Percentiles rank a stretch among this genome's conserved stretches.
Conservation (phyloP, 2,329 filamentous ascomycete species). For the Beauveria asiatica region DNA sequence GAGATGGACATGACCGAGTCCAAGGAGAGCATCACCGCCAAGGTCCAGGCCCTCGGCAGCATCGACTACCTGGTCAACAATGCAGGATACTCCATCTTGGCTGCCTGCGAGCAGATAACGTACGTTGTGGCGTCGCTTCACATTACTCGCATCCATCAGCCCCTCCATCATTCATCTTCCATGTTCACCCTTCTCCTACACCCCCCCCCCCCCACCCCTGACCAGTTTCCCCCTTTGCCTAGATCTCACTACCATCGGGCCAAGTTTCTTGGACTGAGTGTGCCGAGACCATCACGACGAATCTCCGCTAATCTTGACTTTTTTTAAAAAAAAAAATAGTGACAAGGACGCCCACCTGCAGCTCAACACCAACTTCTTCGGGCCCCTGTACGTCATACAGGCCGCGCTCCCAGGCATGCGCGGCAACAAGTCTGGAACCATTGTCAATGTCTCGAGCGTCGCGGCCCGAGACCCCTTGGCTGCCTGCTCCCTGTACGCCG, state of each 20-base stretch:
- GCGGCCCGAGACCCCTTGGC: conserved; percentile 31
- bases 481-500: conserved; percentile 34
- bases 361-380: conserved; percentile 42
- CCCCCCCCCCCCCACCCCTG: no score
- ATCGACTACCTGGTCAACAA: conserved; percentile 47
- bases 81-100: conserved; percentile 35
- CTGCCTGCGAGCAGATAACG: conserved; percentile 29
- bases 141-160: not conserved
- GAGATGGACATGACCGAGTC: conserved; percentile 17
- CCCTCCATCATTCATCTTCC: not conserved
- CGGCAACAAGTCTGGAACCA: conserved; percentile 28
- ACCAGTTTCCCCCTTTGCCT: no score
- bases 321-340: conserved; percentile 12
- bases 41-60: conserved; percentile 18
- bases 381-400: conserved; percentile 37
- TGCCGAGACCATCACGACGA: no score
- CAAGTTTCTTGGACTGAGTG: no score
- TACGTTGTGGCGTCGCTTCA: conserved; percentile 3
- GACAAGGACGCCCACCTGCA: conserved; percentile 31
- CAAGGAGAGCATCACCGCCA: conserved; percentile 12
- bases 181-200: not conserved
- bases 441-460: conserved; percentile 40
- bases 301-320: not conserved
- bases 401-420: conserved; percentile 40
- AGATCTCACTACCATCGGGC: no score